Percentiles rank a stretch among this genome's conserved stretches.
phyloP scores from a whole-genome alignment of 2,329 filamentous ascomycete species.

The Metarhizium album region DNA sequence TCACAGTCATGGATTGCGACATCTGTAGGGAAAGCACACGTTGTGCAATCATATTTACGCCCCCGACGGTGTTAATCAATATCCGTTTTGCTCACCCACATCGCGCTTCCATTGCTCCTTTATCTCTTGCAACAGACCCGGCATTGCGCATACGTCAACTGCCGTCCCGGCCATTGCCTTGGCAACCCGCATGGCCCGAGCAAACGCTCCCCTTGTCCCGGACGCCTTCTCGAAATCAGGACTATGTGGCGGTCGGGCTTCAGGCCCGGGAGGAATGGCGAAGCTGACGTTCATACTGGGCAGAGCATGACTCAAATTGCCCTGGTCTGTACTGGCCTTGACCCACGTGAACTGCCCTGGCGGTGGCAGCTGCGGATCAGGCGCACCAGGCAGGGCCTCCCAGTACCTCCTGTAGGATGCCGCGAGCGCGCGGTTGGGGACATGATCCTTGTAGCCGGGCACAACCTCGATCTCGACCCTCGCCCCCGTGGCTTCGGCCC shows the following conservation, averaged over 20 bases:
- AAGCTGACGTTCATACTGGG: conserved; percentile 44
- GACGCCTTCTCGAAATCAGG: conserved; percentile 40
- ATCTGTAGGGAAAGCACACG: too few species aligned
- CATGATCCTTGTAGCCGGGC: conserved; percentile 41
- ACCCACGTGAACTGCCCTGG: conserved; percentile 17
- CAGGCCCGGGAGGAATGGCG: conserved; percentile 30
- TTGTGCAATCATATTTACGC: background rate
- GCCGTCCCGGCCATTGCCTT: conserved; percentile 38
- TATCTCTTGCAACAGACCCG: conserved; percentile 28
- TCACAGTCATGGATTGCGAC: too few species aligned
- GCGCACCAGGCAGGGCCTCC: conserved; percentile 20
- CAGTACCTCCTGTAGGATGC: conserved; percentile 32
- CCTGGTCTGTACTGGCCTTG: conserved; percentile 46
- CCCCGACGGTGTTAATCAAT: background rate
- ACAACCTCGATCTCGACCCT: conserved; percentile 27
- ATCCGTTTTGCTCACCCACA: background rate
- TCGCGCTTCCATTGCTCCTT: conserved; percentile 16
- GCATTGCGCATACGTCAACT: conserved; percentile 32
- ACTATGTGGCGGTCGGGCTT: conserved; percentile 35
- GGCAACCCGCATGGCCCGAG: conserved; percentile 29
- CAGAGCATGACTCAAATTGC: conserved; percentile 46
- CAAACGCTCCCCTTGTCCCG: conserved; percentile 35
- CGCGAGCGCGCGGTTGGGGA: conserved; percentile 41
- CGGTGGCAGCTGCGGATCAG: conserved; percentile 22
- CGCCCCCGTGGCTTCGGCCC: conserved; percentile 32